Evolutionary conservation across 306 rosid genomes (phyloP).

Genomic region (Fragaria nilgerrensis): DNA sequence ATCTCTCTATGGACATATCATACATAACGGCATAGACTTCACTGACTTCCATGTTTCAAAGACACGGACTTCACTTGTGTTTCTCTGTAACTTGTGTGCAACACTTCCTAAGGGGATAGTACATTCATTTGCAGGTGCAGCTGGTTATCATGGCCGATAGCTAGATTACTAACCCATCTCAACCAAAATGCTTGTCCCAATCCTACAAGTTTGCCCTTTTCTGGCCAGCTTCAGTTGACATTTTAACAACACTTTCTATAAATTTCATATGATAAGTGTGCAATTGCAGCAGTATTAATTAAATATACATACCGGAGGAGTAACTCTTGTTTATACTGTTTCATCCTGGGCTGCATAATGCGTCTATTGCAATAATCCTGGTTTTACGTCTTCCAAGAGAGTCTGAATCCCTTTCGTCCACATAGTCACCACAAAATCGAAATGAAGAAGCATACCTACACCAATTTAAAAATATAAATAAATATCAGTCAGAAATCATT

Average conservation of each 20-base stretch:
- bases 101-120: neutral
- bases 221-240: neutral
- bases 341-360: slow-evolving; percentile 71
- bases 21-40: neutral
- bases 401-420: slow-evolving; percentile 60
- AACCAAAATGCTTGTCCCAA: neutral
- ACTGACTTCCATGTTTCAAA: neutral
- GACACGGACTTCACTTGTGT: neutral
- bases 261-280: neutral
- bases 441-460: slow-evolving; percentile 85
- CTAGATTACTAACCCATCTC: neutral
- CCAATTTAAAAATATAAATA: slow-evolving; percentile 20
- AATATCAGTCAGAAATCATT: slow-evolving; percentile 12
- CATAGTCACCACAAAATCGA: slow-evolving; percentile 67
- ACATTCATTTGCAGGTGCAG: neutral
- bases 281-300: neutral
- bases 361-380: slow-evolving; percentile 80
- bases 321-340: slow-evolving; percentile 58
- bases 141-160: neutral
- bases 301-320: slow-evolving; percentile 68
- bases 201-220: neutral
- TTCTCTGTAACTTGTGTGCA: neutral
- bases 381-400: slow-evolving; percentile 71
- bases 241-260: neutral
- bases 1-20: neutral